Conservation (phyloP, 202 grass and related monocot species). For the Panicum virgatum region DNA sequence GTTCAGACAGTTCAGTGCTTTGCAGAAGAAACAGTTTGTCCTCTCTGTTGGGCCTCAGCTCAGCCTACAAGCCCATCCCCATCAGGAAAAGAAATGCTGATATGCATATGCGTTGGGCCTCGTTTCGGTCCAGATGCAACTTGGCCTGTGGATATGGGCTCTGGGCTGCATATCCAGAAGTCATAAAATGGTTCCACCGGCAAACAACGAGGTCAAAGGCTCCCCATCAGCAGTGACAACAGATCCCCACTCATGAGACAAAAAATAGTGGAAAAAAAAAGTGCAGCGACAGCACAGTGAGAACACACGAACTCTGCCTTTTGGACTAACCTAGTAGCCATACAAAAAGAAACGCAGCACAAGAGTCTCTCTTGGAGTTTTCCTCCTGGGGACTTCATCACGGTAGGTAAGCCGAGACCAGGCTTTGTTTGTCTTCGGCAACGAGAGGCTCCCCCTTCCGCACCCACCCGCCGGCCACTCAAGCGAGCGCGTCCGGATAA, state of each 20-base stretch:
- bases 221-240: background rate
- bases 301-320: background rate
- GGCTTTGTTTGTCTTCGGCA: background rate
- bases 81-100: no score
- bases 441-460: no score
- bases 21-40: no score
- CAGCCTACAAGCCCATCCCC: background rate
- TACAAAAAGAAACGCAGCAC: background rate
- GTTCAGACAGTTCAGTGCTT: no score
- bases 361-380: background rate
- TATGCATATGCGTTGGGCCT: background rate
- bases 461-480: no score
- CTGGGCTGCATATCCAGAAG: background rate
- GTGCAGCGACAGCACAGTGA: background rate
- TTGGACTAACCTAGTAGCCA: conserved; percentile 6
- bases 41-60: background rate
- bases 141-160: background rate
- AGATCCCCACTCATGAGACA: background rate
- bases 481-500: background rate
- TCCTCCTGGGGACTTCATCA: background rate
- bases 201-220: background rate
- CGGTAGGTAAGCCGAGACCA: background rate
- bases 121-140: background rate
- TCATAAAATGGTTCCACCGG: background rate
- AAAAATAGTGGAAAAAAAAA: background rate